Evolutionary conservation across 495 filamentous ascomycete genomes (phyloP).

Genomic region (Letharia lupina): DNA sequence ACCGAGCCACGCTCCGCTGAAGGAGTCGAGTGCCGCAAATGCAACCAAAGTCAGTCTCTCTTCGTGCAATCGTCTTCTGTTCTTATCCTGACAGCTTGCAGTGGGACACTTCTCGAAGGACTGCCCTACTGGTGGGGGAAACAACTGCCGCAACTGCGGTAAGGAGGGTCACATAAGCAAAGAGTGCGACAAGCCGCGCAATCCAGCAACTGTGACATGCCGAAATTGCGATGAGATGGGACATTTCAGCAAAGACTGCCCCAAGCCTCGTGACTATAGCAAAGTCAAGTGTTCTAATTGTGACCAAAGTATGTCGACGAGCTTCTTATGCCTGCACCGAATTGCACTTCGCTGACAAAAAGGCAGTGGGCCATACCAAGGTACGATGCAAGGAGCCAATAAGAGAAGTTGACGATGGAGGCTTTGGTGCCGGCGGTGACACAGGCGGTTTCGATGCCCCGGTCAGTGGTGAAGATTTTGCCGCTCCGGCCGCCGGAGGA

Average conservation of each 20-base stretch:
- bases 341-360: constrained; percentile 20
- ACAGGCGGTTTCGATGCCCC: constrained; percentile 8
- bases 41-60: constrained; percentile 51
- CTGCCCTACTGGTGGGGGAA: constrained; percentile 55
- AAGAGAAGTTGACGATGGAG: constrained; percentile 27
- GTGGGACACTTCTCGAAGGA: constrained; percentile 79
- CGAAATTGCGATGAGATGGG: constrained; percentile 66
- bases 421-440: constrained; percentile 13
- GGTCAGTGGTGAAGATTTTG: constrained; percentile 1
- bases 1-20: constrained; percentile 62
- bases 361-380: constrained; percentile 57
- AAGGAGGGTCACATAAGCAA: constrained; percentile 45
- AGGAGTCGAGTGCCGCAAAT: constrained; percentile 72
- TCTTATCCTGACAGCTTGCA: constrained; percentile 28
- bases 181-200: constrained; percentile 48
- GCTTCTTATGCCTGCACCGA: not conserved
- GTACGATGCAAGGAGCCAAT: constrained; percentile 48
- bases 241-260: constrained; percentile 65
- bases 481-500: constrained; percentile 13
- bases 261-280: constrained; percentile 64
- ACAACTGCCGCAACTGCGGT: constrained; percentile 56
- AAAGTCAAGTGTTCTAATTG: constrained; percentile 72
- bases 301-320: constrained; percentile 50
- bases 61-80: constrained; percentile 5
- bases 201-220: constrained; percentile 46